Percentiles rank a stretch among this genome's conserved stretches.
phyloP scores from a whole-genome alignment of 2,329 filamentous ascomycete species.

The Cordyceps militaris region DNA sequence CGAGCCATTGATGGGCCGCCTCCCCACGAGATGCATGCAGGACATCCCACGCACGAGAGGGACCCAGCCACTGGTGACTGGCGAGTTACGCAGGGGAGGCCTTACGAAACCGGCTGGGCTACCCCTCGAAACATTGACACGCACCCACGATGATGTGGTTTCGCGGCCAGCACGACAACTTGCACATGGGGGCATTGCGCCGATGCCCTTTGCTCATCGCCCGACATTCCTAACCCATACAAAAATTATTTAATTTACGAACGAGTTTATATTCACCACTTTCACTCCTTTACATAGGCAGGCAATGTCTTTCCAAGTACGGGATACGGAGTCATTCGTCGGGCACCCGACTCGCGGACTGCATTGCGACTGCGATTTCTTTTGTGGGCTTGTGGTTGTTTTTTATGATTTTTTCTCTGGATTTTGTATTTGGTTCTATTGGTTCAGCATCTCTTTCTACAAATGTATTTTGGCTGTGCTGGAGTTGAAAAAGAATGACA shows the following conservation, averaged over 20 bases:
- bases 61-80: conserved; percentile 31
- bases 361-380: background rate
- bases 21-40: conserved; percentile 17
- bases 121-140: conserved; percentile 17
- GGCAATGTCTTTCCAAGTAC: background rate
- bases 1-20: conserved; percentile 35
- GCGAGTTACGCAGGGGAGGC: conserved; percentile 25
- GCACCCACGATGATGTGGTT: background rate
- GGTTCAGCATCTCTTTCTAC: background rate
- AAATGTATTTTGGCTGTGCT: background rate
- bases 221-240: background rate
- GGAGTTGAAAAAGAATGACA: conserved; percentile 11
- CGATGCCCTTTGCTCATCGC: too few relatives aligned
- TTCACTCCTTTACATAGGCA: background rate
- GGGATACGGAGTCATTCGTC: conserved; percentile 6
- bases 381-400: background rate
- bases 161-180: background rate
- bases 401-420: background rate
- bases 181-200: too few relatives aligned
- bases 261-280: background rate
- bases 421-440: background rate
- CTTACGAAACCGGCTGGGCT: conserved; percentile 31
- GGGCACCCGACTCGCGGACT: conserved; percentile 8
- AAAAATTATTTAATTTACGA: conserved; percentile 7
- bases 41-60: conserved; percentile 27